Evolutionary conservation across 257 asterid genomes (phyloP), one percentile per base, ranked within the genome.

Genomic region (Osmanthus fragrans): DNA sequence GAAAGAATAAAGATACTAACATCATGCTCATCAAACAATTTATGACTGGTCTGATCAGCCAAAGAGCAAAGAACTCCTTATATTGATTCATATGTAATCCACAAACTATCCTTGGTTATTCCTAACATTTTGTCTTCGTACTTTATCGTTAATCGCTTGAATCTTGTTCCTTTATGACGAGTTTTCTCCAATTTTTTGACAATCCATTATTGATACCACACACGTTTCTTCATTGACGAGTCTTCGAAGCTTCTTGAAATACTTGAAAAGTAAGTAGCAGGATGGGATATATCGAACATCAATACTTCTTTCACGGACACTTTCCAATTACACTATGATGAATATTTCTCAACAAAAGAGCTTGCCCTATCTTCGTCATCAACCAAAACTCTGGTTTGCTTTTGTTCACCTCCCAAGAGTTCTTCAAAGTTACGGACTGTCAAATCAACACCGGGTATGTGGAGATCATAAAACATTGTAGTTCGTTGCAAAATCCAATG

Each of bases 391-490:
- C 70, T 71, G 60, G 72, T 80, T 18, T 60, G 64, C 37, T 85
- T 89, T 45, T 85, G 86, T 39, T 89, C 97, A 15, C 74, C 82
- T 56, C 88, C 88, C 11, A 94, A 94, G 49, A 91, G 79, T 73
- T 94, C 97, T 80, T 94, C 97, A 73, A 87, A 88, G 85, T 88
- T 92, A 12, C 83, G 88, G 79, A 92, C 92, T 19, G 93, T 92
- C 81, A 82, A 67, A 81, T 94, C 97, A 67, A 92, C 93, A 70
- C 92, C 94, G 4, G 94, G 98, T 84, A 91, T 94, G 79, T 78
- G 84, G 21, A 87, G 86, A 82, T 89, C 90, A 47, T 91, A 93
- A 81, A 80, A 70, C 85, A 70, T 74, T 72, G 83, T 70, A 77
- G 85, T 34, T 90, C 96, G 67, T 90, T 92, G 76, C 96, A 94